Evolutionary conservation across 345 rosid genomes (phyloP).

Genomic region (Ceriops tagal): DNA sequence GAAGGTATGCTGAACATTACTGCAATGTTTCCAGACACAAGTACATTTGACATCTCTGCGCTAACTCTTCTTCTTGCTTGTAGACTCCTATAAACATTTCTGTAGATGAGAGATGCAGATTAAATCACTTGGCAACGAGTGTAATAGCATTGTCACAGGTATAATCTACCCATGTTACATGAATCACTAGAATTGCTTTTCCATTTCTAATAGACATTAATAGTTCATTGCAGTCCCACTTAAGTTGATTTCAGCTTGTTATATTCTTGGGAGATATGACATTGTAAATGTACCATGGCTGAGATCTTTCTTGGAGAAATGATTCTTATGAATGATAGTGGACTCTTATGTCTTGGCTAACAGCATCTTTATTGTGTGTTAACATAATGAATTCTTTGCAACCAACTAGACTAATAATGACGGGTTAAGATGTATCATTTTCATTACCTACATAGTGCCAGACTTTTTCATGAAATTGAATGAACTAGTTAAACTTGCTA

Average conservation of each 20-base stretch:
- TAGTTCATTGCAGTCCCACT: background rate
- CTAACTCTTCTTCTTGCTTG: constrained; percentile 27
- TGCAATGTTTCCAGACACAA: background rate
- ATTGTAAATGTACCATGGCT: background rate
- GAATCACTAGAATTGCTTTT: background rate
- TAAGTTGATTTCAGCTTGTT: background rate
- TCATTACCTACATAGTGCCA: too few species aligned
- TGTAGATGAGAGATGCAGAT: constrained; percentile 77
- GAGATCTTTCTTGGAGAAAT: background rate
- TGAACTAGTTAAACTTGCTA: too few species aligned
- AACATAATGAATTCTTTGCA: background rate
- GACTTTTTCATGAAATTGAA: too few species aligned
- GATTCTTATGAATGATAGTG: background rate
- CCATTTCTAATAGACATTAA: background rate
- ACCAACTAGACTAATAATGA: too few species aligned
- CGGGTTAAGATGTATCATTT: too few species aligned
- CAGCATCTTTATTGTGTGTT: background rate
- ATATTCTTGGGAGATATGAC: background rate
- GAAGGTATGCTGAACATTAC: constrained; percentile 51
- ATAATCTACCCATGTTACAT: background rate
- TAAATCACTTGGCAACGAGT: constrained; percentile 82
- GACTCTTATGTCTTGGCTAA: background rate
- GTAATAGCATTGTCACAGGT: constrained; percentile 84
- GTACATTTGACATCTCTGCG: constrained; percentile 9
- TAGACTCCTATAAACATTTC: constrained; percentile 76